A percentile compares a stretch with the other conserved stretches of the same genome.
These are phyloP conservation scores for Scortechinia acanthostroma DNA, from an alignment of 2,329 filamentous ascomycete genomes.

Conservation along the genomic window DNA sequence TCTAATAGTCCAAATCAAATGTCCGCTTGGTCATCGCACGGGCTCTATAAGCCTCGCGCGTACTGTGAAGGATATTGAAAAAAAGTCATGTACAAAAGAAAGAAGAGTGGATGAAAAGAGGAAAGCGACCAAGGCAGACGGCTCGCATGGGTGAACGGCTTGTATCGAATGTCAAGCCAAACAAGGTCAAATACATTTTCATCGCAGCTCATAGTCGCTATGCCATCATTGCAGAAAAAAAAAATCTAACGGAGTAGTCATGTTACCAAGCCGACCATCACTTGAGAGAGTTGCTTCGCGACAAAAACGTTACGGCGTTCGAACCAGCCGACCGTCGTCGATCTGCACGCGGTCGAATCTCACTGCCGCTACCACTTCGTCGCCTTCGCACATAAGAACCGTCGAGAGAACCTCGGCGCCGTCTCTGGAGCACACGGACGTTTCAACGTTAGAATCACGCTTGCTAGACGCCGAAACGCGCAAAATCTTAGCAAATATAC, in stretches of 20 bases:
- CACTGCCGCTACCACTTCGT: constrained; percentile 27
- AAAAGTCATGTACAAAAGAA: neutral
- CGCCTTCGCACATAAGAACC: constrained; percentile 22
- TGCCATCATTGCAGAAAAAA: constrained; percentile 13
- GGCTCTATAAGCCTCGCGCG: neutral
- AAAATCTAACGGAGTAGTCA: no score
- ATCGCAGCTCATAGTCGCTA: constrained; percentile 10
- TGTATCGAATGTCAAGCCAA: neutral
- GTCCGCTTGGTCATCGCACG: constrained; percentile 11
- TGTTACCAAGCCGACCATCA: no score
- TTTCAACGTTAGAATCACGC: constrained; percentile 29
- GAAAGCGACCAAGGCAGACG: neutral
- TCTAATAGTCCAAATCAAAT: constrained; percentile 26
- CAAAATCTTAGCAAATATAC: constrained; percentile 26
- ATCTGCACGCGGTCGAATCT: constrained; percentile 24
- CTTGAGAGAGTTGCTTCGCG: constrained; percentile 30
- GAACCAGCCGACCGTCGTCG: constrained; percentile 24
- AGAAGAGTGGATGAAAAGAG: neutral
- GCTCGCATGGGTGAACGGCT: no score
- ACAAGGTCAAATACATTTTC: neutral
- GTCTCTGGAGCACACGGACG: constrained; percentile 33
- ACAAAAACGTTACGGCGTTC: constrained; percentile 21
- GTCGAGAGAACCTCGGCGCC: constrained; percentile 28
- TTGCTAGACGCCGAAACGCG: constrained; percentile 27
- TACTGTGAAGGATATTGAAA: neutral